Evolutionary conservation across 345 rosid species (phyloP).

Genomic region (Gossypium sturtianum): DNA sequence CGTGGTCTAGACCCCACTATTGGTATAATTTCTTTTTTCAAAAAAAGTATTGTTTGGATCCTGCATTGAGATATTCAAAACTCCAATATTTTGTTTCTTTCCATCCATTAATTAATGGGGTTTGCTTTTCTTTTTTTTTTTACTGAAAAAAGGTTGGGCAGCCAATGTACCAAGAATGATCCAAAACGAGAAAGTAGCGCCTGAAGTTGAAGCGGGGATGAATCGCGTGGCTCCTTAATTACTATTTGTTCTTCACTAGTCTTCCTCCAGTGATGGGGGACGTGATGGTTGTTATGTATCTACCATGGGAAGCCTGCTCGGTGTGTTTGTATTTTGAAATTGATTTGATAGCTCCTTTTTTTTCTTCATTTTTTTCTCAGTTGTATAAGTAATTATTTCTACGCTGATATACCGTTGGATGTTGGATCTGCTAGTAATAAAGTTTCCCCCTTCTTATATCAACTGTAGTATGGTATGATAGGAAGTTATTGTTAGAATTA

Average conservation of each 20-base stretch:
- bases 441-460: no score
- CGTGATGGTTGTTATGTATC: background rate
- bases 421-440: no score
- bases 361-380: no score
- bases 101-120: background rate
- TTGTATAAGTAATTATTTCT: no score
- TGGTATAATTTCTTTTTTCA: background rate
- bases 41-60: background rate
- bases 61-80: background rate
- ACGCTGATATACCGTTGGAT: no score
- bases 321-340: background rate
- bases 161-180: background rate
- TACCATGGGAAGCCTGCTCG: background rate
- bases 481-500: no score
- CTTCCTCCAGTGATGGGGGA: background rate
- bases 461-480: no score
- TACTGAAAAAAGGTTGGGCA: background rate
- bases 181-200: background rate
- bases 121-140: background rate
- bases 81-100: background rate
- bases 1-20: background rate
- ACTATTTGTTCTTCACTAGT: background rate
- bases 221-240: no score
- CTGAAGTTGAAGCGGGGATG: background rate
- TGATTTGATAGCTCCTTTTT: background rate